phyloP scores from a whole-genome alignment of 805 yeast genomes.

The Lachancea waltii region DNA sequence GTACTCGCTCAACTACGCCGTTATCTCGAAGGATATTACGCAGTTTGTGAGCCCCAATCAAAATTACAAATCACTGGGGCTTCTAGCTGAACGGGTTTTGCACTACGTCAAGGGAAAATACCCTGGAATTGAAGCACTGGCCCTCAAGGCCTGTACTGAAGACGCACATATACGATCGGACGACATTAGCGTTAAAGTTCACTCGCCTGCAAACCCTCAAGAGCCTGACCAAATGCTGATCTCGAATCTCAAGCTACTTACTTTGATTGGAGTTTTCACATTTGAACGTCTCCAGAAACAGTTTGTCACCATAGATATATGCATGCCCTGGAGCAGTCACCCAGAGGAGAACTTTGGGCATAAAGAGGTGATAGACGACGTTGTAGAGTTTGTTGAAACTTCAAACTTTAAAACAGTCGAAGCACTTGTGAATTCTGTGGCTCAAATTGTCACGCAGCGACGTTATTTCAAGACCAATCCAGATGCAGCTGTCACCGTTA shows the following conservation, averaged over 20 bases:
- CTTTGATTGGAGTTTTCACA: conserved; percentile 89
- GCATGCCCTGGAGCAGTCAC: conserved; percentile 37
- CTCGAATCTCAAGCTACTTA: conserved; percentile 49
- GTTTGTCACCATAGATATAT: conserved; percentile 54
- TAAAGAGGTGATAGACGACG: conserved; percentile 42
- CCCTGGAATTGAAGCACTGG: conserved; percentile 19
- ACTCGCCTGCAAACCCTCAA: conserved; percentile 2
- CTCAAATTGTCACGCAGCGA: conserved; percentile 46
- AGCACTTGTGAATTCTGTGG: conserved; percentile 72
- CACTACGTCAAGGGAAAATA: conserved; percentile 36
- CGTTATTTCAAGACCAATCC: conserved; percentile 36
- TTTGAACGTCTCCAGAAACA: conserved; percentile 83
- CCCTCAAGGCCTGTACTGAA: conserved; percentile 16
- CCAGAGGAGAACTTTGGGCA: conserved; percentile 13
- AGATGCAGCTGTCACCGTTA: conserved; percentile 39
- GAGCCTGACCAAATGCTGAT: conserved; percentile 28
- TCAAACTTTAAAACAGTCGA: conserved; percentile 89
- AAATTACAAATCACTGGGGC: conserved; percentile 33
- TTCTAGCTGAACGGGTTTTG: conserved; percentile 43
- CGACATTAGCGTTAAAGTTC: conserved; percentile 20
- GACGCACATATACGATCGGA: conserved; percentile 30
- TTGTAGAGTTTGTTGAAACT: conserved; percentile 59
- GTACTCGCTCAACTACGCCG: conserved; percentile 85
- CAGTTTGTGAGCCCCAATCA: conserved; percentile 38
- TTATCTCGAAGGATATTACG: conserved; percentile 59